These are phyloP conservation scores for Phoenix dactylifera DNA, from an alignment of 176 grass and related monocot genomes.

Conservation along the genomic window DNA sequence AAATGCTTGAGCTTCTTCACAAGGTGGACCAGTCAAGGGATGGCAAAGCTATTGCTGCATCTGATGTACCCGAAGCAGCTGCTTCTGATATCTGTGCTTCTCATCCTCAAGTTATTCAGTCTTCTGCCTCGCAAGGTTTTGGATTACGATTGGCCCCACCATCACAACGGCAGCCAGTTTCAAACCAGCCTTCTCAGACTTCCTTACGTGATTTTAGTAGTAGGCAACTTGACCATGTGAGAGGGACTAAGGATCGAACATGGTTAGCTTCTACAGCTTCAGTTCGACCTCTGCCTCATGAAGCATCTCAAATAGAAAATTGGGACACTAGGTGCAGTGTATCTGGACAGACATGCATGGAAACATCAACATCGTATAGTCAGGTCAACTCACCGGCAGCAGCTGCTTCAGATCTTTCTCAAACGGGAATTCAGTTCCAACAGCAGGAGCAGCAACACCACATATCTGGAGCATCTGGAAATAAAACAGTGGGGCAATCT, in stretches of 20 bases:
- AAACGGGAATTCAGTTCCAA: slow-evolving; percentile 2
- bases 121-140: slow-evolving; percentile 6
- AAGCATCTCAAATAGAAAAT: slow-evolving; percentile 16
- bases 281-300: background rate
- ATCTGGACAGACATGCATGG: slow-evolving; percentile 3
- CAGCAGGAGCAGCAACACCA: slow-evolving; percentile 1
- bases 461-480: background rate
- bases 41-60: background rate
- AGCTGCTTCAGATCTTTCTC: slow-evolving; percentile 4
- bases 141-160: slow-evolving; percentile 16
- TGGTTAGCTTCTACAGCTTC: background rate
- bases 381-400: background rate
- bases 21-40: slow-evolving; percentile 22
- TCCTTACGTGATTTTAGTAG: background rate
- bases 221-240: background rate
- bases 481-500: slow-evolving; percentile 5
- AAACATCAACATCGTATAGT: background rate
- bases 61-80: background rate
- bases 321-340: background rate
- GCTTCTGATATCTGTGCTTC: background rate
- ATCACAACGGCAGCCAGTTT: slow-evolving; percentile 16
- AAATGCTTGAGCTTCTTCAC: slow-evolving; percentile 24
- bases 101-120: slow-evolving; percentile 5
- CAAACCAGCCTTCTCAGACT: background rate
- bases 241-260: background rate